Evolutionary conservation across 352 stramenopile species (phyloP), one percentile per base, ranked within the genome.

Genomic region (Phytophthora palmivora): DNA sequence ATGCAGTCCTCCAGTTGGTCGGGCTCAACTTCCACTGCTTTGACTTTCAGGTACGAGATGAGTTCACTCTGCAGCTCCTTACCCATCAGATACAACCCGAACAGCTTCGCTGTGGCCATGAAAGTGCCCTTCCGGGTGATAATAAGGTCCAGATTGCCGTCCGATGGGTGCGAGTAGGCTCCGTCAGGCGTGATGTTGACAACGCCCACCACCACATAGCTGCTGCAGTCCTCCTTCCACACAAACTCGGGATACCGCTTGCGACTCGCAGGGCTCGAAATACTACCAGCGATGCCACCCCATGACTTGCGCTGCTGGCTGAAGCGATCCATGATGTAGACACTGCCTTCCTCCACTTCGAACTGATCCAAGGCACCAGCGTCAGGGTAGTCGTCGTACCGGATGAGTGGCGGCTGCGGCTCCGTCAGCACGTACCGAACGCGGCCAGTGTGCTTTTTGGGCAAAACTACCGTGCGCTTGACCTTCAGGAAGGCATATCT

Each of bases 41-140:
- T 94, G 32, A 92, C 64, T 58, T 94, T 94, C 22, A 86, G 59
- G 69, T 94, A 94, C 68, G 83, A 85, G 41, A 94, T 67, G 3
- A 91, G 56, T 12, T 68, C 49, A 37, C 83, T 92, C 64, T 91
- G 59, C 6, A 91, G 60, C 57, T 94, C 85, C 58, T 89, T 87
- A 26, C 85, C 83, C 43, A 91, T 66, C 2, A 92, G n/a, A 52
- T 94, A 94, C 3, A 91, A 56, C 2, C 82, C 68, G 9, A 69
- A 73, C 1, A 94, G 60, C 37, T 82, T 75, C 14, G 89, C 49
- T 30, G 67, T 70, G 18, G 59, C 67, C 12, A 75, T 45, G 2
- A 94, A 36, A 50, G 67, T 76, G 36, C 82, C 85, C 62, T 90
- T 91, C 43, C 84, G 80, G 2, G 79, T 85, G 48, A 94, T 67